Base-by-base conservation (phyloP, 2,329 filamentous ascomycete genomes). In the Ilyonectria sp. region DNA sequence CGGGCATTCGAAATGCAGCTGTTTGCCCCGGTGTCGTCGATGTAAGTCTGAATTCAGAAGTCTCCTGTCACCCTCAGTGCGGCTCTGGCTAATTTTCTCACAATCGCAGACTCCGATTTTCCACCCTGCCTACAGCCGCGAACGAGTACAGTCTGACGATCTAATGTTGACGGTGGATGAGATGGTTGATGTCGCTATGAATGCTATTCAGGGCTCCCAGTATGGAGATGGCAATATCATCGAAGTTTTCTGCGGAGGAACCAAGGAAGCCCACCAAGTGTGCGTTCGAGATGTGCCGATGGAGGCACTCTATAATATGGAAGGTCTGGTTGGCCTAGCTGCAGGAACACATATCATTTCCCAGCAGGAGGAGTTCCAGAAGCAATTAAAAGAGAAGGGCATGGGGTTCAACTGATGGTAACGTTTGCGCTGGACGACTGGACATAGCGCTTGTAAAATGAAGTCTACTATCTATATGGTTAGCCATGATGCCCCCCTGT, bases 11-110 rank as follows among this genome's bases (percentile, higher is more conserved):
- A 6, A 71, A 69, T 31, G 60, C 66, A 3, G 60, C 69, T 3
- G 40, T 71, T 6, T 71, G 69, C 9, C 69, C 69, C 1, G 60
- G 57, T 1, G 49, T 64, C 3, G 69, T 69, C 15, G 55, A 67
- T 46, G 69, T 69, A 44, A 6, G 69, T 64, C 8, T 4, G 54
- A 1, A 29, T 4, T 0, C 6, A 2, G 40, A 15, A 2, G 5
- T 3, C 11, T 4, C 15, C 15, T n/a, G 6, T 15, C 4, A 3
- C 23, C 6, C 13, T 17, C 15, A 8, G 2, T n/a, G 23, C 13
- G 19, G 19, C 8, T 29, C 35, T 60, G 19, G 49, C 57, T 8
- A 31, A 60, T 17, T 17, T n/a, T 10, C 23, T n/a, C 6, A 23
- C 33, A 17, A 21, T 13, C 7, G 11, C 40, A 60, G 57, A 60